These are phyloP conservation scores for Mycena sp. DNA, from an alignment of 1,284 basidiomycete species.

Conservation along the genomic window DNA sequence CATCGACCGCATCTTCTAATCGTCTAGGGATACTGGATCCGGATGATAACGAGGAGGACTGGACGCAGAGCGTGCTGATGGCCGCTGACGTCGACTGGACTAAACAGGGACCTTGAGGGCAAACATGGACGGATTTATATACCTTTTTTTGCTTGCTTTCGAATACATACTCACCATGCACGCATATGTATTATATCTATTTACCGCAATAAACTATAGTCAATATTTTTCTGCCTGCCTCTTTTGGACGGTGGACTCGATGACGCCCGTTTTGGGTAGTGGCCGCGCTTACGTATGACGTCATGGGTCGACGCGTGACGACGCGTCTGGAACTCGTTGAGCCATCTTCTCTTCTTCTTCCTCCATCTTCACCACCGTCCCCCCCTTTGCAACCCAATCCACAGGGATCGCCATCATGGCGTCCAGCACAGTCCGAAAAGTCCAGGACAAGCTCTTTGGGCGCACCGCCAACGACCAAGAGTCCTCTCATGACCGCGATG, in stretches of 20 bases:
- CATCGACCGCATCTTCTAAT: slow-evolving; percentile 51
- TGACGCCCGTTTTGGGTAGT: too few relatives aligned
- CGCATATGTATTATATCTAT: slow-evolving; percentile 32
- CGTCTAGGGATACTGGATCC: slow-evolving; percentile 57
- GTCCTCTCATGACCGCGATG: slow-evolving; percentile 43
- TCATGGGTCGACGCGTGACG: slow-evolving; percentile 7
- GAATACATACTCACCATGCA: slow-evolving; percentile 14
- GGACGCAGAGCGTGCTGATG: slow-evolving; percentile 69
- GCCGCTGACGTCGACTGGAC: slow-evolving; percentile 57
- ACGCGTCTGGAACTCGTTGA: slow-evolving; percentile 7
- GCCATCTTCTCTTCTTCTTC: not conserved
- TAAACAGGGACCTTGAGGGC: slow-evolving; percentile 28
- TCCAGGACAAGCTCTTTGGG: slow-evolving; percentile 84
- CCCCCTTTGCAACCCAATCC: too few relatives aligned
- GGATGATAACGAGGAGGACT: slow-evolving; percentile 60
- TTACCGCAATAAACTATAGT: slow-evolving; percentile 1
- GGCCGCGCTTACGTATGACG: not conserved
- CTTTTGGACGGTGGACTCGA: not conserved
- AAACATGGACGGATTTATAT: slow-evolving; percentile 28
- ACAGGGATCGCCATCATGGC: slow-evolving; percentile 19
- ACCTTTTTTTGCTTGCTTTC: slow-evolving; percentile 23
- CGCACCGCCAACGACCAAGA: slow-evolving; percentile 39
- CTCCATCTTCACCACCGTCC: too few relatives aligned
- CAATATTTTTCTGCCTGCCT: not conserved
- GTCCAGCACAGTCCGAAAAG: slow-evolving; percentile 62